Base-by-base conservation (phyloP, 2,329 filamentous ascomycete genomes). In the Neonectria punicea region DNA sequence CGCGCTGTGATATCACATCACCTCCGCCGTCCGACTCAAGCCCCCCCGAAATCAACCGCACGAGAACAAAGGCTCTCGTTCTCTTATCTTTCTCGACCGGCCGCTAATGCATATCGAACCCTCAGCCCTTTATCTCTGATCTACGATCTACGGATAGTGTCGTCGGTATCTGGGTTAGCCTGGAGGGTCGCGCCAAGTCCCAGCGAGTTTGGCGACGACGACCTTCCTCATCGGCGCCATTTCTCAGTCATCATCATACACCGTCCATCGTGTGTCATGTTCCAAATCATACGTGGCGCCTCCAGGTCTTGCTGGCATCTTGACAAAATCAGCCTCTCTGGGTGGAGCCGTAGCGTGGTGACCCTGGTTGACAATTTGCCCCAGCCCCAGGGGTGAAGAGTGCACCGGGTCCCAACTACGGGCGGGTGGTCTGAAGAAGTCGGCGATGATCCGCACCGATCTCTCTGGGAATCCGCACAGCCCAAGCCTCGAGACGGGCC, bases 351-450 rank as follows among this genome's bases (percentile, higher is more conserved):
- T 30, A 36, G 58, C 57, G 47, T 43, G 63, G 61, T 69, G 63
- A 66, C 65, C 66, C 55, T 64, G 67, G 59, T 63, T 73, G 65
- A 74, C 70, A 74, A 74, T 74, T 74, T 74, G 61, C 67, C 64
- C 59, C 63, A 70, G 65, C 65, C 61, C 54, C 70, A 63, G 70
- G 49, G 69, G 61, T 63, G 36, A 41, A n/a, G 46, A 32, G 54
- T 11, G 16, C 14, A 10, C 22, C 20, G 16, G 68, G 71, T 73
- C 61, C 39, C 28, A 71, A 70, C 55, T 47, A 65, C 32, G 11
- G 8, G 8, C 11, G 20, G n/a, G 13, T n/a, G 8, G 32, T 32
- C 16, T 14, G 13, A 20, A 47, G 4, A 8, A 11, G 11, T 16
- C 8, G 41, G 30, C 16, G 14, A 14, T 36, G 28, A 53, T 56